A percentile compares a stretch with the other conserved stretches of the same genome.
Evolutionary conservation across 805 yeast genomes (phyloP).

Genomic region (Candida wancherniae): DNA sequence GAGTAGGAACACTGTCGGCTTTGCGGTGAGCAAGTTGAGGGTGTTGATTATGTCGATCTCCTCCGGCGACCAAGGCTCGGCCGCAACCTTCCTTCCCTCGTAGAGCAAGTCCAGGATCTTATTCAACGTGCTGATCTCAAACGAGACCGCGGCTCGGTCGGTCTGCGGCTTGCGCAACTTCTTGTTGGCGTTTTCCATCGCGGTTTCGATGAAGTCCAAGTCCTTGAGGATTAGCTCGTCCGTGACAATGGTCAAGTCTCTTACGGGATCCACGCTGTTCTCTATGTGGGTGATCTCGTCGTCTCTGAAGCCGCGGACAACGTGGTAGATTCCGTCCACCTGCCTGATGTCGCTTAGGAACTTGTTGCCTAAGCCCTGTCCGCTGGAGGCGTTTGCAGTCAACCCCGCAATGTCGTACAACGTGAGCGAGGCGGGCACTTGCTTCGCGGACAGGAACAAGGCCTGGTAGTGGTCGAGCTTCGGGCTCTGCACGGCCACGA

Average conservation of each 20-base stretch:
- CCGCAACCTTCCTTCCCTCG: conserved; percentile 57
- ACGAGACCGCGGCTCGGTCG: conserved; percentile 20
- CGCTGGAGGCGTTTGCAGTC: conserved; percentile 93
- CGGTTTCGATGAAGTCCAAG: conserved; percentile 57
- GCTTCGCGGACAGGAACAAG: conserved; percentile 75
- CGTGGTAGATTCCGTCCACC: conserved; percentile 96
- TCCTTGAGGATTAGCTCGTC: conserved; percentile 64
- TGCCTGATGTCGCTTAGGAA: conserved; percentile 95
- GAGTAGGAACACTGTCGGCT: conserved; percentile 76
- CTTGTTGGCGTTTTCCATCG: conserved; percentile 28
- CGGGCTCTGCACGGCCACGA: conserved; percentile 88
- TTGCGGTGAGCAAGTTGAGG: conserved; percentile 75
- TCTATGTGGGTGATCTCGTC: conserved; percentile 20
- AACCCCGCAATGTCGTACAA: conserved; percentile 97
- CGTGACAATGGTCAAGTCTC: conserved; percentile 19
- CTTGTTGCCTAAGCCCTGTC: conserved; percentile 97
- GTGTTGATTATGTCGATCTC: conserved; percentile 67
- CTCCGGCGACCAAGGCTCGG: conserved; percentile 52
- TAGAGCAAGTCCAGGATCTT: conserved; percentile 31
- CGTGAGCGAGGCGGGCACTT: conserved; percentile 89
- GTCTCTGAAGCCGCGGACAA: conserved; percentile 71
- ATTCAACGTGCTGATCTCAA: conserved; percentile 27
- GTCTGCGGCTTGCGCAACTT: conserved; percentile 26
- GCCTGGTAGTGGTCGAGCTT: conserved; percentile 74
- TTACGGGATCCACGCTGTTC: conserved; percentile 16